phyloP scores from a whole-genome alignment of 1,284 basidiomycete species.

The Vanrija pseudolonga region DNA sequence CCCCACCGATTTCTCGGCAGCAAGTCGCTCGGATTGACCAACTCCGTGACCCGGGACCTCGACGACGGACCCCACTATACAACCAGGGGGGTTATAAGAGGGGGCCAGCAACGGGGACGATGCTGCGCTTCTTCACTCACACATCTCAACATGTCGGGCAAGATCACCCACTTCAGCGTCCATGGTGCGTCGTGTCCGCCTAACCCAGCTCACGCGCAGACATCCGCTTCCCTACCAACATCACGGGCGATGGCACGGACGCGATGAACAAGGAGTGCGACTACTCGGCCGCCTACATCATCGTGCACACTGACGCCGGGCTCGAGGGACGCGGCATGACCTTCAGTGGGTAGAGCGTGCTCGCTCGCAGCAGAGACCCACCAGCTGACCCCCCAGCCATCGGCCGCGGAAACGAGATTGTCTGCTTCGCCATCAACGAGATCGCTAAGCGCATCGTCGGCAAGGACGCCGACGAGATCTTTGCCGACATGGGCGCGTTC shows the following conservation, averaged over 20 bases:
- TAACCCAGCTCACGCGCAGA: constrained; percentile 51
- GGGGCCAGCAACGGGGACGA: neutral
- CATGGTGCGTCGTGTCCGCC: constrained; percentile 36
- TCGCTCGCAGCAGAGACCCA: neutral
- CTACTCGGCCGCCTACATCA: constrained; percentile 86
- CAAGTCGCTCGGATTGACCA: neutral
- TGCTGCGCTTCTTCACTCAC: neutral
- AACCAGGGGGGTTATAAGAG: neutral
- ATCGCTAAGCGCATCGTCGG: constrained; percentile 76
- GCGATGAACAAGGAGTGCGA: constrained; percentile 93
- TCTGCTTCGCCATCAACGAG: constrained; percentile 73
- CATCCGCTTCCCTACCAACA: constrained; percentile 70
- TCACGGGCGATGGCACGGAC: constrained; percentile 83
- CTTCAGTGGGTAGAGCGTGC: constrained; percentile 58
- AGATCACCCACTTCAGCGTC: constrained; percentile 45
- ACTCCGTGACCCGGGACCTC: too few relatives aligned
- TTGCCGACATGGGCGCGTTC: constrained; percentile 74
- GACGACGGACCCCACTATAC: too few relatives aligned
- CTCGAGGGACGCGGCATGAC: constrained; percentile 89
- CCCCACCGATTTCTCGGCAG: neutral
- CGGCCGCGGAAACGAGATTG: constrained; percentile 90
- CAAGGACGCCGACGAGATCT: constrained; percentile 76
- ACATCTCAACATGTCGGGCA: constrained; percentile 26
- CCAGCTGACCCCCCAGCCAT: constrained; percentile 58
- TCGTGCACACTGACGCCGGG: constrained; percentile 61